phyloP scores from a whole-genome alignment of 352 stramenopile species.

The Globisporangium apiculatum region DNA sequence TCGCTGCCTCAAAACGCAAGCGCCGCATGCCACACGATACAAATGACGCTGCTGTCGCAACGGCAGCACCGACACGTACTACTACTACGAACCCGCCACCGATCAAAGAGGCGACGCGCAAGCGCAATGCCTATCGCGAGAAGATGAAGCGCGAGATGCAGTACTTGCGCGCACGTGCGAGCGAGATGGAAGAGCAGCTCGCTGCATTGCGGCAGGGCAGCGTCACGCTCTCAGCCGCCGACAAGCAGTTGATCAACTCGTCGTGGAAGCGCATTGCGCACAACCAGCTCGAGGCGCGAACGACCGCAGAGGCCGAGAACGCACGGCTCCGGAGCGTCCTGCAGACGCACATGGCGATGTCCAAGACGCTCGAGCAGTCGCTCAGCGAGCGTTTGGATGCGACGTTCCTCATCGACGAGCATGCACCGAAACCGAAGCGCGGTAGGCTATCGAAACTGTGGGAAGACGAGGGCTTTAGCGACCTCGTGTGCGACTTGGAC shows the following conservation, averaged over 20 bases:
- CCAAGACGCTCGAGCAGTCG: slow-evolving; percentile 1
- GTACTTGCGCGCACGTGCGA: slow-evolving; percentile 19
- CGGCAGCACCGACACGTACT: background rate
- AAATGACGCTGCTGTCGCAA: background rate
- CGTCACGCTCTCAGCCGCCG: background rate
- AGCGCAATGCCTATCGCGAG: slow-evolving; percentile 27
- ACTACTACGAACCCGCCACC: too few species aligned
- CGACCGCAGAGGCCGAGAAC: slow-evolving; percentile 7
- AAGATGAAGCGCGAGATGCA: slow-evolving; percentile 28
- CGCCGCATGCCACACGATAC: too few species aligned
- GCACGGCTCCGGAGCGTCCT: slow-evolving; percentile 3
- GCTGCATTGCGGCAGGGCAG: slow-evolving; percentile 15
- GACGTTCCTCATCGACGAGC: background rate
- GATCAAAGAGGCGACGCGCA: slow-evolving; percentile 4
- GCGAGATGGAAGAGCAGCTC: slow-evolving; percentile 22
- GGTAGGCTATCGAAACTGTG: background rate
- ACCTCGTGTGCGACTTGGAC: slow-evolving; percentile 4
- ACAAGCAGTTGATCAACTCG: slow-evolving; percentile 8
- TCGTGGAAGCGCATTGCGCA: slow-evolving; percentile 9
- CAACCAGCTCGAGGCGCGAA: slow-evolving; percentile 1
- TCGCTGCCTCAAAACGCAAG: too few species aligned
- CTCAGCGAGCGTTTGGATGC: slow-evolving; percentile 5
- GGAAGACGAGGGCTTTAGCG: slow-evolving; percentile 1
- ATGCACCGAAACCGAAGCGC: background rate
- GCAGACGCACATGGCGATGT: slow-evolving; percentile 1